Evolutionary conservation across 345 rosid genomes (phyloP).

Genomic region (Euphorbia peplus): DNA sequence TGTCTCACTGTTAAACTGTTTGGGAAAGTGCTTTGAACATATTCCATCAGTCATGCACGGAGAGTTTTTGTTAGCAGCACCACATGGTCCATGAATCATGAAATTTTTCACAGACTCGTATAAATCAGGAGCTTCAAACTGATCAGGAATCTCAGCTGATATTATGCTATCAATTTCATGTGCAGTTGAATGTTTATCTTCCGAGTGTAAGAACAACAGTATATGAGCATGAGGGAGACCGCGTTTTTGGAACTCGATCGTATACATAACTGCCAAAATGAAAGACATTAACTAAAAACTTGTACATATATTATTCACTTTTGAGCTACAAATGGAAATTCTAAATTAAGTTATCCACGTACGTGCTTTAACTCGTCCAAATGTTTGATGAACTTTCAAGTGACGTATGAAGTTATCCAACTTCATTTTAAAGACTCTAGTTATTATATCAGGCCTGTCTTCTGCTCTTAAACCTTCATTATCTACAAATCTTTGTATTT

Average conservation of each 20-base stretch:
- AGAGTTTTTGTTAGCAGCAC: too few relatives aligned
- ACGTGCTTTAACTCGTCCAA: too few relatives aligned
- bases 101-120: background rate
- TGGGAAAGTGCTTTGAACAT: too few relatives aligned
- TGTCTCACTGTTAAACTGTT: too few relatives aligned
- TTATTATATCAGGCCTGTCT: background rate
- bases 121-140: background rate
- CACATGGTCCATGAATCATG: background rate
- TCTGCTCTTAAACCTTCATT: background rate
- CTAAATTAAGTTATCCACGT: too few relatives aligned
- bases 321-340: too few relatives aligned
- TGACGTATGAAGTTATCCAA: too few relatives aligned
- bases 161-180: background rate
- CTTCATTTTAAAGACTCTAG: background rate
- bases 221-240: background rate
- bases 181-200: background rate
- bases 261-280: background rate
- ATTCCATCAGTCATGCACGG: too few relatives aligned
- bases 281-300: background rate
- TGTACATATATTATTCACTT: too few relatives aligned
- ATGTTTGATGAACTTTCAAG: too few relatives aligned
- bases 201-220: background rate
- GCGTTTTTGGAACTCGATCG: background rate
- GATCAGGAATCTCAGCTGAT: background rate
- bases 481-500: background rate